Evolutionary conservation across 1,284 basidiomycete species (phyloP), one percentile per base, ranked within the genome.

Genomic region (Ceratobasidium sp.): DNA sequence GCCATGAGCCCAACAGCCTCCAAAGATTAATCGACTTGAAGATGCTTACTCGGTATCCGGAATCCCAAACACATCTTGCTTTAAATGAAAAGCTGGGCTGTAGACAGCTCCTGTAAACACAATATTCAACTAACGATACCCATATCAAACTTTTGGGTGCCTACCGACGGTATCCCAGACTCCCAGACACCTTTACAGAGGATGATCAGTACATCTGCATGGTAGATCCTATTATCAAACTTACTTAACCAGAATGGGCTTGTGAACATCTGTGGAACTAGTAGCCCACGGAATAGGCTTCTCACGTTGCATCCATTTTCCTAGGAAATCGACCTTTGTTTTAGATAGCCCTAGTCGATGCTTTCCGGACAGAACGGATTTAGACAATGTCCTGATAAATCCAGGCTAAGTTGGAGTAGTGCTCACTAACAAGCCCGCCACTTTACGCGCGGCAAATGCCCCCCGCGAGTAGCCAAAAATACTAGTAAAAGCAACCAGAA

Each of bases 401-500:
- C n/a, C n/a, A n/a, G n/a, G n/a, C n/a, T n/a, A n/a, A n/a, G n/a
- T n/a, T n/a, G 45, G n/a, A 22, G 38, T 17, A 40, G 17, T n/a
- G 32, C 67, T 15, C 22, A 69, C 68, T 15, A 69, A 49, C 4
- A 69, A 49, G 12, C 34, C 40, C 4, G 68, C 68, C 13, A 69
- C 65, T 54, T 69, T 69, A 6, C 68, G 34, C n/a, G 62, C 68
- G 34, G 65, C 68, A 69, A 70, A 69, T 22, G 68, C 68, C 10
- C 68, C 68, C 15, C 49, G 49, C 27, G 49, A 52, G 15, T 52
- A 52, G 5, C 49, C 49, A 31, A 52, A 52, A 52, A 52, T 17
- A 25, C 49, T 52, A 52, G n/a, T n/a, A n/a, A n/a, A n/a, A n/a
- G n/a, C n/a, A n/a, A n/a, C n/a, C n/a, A n/a, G n/a, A n/a, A n/a